phyloP scores from a whole-genome alignment of 768 basidiomycete species.

The Termitomyces sp. region DNA sequence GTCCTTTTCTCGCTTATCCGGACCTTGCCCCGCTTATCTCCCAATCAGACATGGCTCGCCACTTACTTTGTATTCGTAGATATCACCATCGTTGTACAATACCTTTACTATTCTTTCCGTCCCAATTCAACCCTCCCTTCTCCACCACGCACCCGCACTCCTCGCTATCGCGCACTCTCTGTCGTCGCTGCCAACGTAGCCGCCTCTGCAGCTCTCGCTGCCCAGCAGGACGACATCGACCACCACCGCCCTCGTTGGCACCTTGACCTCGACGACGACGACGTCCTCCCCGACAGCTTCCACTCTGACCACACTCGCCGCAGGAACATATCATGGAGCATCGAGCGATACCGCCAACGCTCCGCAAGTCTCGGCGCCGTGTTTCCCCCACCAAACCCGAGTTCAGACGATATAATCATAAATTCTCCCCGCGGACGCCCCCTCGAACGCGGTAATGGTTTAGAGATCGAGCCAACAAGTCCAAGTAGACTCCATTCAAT shows the following conservation, averaged over 20 bases:
- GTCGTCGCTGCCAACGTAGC: constrained; percentile 69
- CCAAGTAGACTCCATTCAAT: constrained; percentile 43
- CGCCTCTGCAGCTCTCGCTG: constrained; percentile 62
- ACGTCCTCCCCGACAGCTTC: constrained; percentile 60
- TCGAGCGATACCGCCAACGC: constrained; percentile 40
- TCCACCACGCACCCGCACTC: constrained; percentile 38
- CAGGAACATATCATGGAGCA: constrained; percentile 66
- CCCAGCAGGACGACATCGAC: constrained; percentile 44
- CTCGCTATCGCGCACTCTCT: constrained; percentile 63
- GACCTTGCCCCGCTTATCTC: background rate
- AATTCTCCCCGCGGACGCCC: constrained; percentile 36
- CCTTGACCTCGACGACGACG: constrained; percentile 32
- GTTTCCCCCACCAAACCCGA: constrained; percentile 4
- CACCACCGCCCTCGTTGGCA: constrained; percentile 22
- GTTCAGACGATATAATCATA: constrained; percentile 14
- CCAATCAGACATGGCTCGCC: constrained; percentile 76
- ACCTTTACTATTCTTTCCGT: constrained; percentile 61
- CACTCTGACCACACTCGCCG: constrained; percentile 57
- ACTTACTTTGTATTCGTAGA: constrained; percentile 88
- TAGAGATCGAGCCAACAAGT: constrained; percentile 18
- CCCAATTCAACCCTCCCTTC: constrained; percentile 30
- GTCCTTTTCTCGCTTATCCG: background rate
- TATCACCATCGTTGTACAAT: constrained; percentile 69
- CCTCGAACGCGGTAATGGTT: constrained; percentile 27
- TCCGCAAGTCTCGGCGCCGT: constrained; percentile 39